Percentiles rank a stretch among this genome's conserved stretches.
Evolutionary conservation across 139 green algal species (phyloP).

Genomic region (Gonium pectorale): DNA sequence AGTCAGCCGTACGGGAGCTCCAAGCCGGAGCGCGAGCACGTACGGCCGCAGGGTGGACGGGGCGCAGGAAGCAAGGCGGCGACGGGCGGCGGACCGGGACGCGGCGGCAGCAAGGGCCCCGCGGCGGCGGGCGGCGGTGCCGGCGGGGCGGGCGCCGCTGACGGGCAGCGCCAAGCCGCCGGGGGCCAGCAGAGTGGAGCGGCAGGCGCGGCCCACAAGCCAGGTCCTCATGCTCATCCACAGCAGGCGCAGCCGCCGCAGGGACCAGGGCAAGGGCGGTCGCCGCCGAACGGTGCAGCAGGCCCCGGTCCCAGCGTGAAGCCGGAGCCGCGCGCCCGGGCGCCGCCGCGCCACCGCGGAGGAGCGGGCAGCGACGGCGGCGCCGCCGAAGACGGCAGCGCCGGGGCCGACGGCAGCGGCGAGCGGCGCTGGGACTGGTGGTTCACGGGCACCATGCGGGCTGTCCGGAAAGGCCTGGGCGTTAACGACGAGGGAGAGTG

Average conservation of each 20-base stretch:
- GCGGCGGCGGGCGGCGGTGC: background rate
- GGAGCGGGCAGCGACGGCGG: background rate
- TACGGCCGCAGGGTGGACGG: background rate
- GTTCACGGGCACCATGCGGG: background rate
- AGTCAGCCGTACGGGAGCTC: slow-evolving; percentile 21
- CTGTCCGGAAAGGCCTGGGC: too few relatives aligned
- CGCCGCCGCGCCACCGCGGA: background rate
- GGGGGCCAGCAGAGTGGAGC: too few relatives aligned
- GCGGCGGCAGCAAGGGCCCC: background rate
- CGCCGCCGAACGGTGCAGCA: too few relatives aligned
- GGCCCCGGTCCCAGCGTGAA: too few relatives aligned
- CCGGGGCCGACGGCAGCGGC: background rate
- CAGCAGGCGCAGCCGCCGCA: too few relatives aligned
- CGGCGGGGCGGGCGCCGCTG: background rate
- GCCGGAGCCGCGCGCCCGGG: slow-evolving; percentile 9
- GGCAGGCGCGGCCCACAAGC: too few relatives aligned
- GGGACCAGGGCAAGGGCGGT: too few relatives aligned
- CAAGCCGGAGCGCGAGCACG: slow-evolving; percentile 5
- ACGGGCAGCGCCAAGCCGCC: too few relatives aligned
- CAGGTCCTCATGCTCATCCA: too few relatives aligned
- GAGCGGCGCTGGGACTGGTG: slow-evolving; percentile 28
- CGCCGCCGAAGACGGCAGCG: background rate
- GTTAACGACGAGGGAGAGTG: too few relatives aligned
- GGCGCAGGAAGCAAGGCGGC: background rate
- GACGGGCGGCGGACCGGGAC: background rate